Conservation (phyloP, 768 basidiomycete species). For the Leucocoprinus birnbaumii region DNA sequence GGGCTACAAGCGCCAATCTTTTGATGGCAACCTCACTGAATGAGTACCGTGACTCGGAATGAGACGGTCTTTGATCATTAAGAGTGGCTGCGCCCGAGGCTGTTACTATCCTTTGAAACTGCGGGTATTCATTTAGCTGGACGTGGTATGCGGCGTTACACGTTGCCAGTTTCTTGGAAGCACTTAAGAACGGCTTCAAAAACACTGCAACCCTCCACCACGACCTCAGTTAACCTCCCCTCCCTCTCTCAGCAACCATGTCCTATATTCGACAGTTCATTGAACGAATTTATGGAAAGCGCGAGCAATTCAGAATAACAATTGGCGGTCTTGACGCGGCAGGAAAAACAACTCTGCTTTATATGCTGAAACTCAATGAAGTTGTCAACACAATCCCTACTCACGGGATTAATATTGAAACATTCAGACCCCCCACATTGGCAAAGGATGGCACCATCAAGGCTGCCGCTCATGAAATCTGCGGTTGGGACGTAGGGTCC, state of each 20-base stretch:
- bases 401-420: conserved; percentile 60
- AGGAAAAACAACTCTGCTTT: conserved; percentile 49
- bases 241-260: not conserved
- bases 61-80: no score
- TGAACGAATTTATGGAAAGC: conserved; percentile 23
- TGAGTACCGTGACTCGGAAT: no score
- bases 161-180: no score
- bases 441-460: not conserved
- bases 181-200: no score
- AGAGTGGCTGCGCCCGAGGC: no score
- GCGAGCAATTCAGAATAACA: conserved; percentile 16
- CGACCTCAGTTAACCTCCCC: no score
- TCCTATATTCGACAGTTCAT: conserved; percentile 25
- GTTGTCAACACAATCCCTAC: conserved; percentile 37
- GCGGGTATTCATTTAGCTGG: no score
- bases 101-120: no score
- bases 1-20: no score
- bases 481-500: conserved; percentile 59
- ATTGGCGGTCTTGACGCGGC: conserved; percentile 35
- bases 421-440: conserved; percentile 28
- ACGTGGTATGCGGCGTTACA: no score
- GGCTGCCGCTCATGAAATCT: conserved; percentile 24
- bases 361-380: conserved; percentile 36
- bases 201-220: no score
- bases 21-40: no score